Conservation (phyloP, 179 eudicot genomes). For the Beta corolliflora region DNA sequence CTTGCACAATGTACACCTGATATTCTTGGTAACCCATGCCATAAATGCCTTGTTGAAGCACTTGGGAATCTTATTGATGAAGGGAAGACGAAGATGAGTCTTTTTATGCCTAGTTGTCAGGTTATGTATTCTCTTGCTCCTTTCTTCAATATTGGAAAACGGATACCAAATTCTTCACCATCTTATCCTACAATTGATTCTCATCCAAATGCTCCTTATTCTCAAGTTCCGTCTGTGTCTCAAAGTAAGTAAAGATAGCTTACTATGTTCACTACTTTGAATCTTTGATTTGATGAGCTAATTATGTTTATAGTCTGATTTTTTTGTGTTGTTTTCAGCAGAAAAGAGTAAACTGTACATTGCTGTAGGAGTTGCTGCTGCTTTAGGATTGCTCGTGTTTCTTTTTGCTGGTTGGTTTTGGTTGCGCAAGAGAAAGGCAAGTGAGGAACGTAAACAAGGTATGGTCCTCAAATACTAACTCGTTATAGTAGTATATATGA, state of each 20-base stretch:
- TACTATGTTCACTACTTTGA: background rate
- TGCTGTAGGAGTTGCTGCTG: conserved; percentile 7
- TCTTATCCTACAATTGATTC: background rate
- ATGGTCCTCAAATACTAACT: too few relatives aligned
- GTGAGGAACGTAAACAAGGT: background rate
- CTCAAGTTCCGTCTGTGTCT: background rate
- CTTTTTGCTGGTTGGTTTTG: conserved; percentile 10
- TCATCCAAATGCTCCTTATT: background rate
- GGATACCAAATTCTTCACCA: background rate
- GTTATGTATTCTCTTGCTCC: conserved; percentile 22
- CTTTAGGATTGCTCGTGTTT: background rate
- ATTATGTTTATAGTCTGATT: background rate
- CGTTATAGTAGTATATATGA: too few relatives aligned
- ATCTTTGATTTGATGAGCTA: background rate
- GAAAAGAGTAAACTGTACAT: background rate
- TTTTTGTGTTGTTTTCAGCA: background rate
- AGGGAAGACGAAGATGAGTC: conserved; percentile 22
- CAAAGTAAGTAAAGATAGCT: background rate
- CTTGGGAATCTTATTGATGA: conserved; percentile 15
- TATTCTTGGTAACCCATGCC: conserved; percentile 20
- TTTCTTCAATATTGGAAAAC: background rate
- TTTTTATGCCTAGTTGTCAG: conserved; percentile 24
- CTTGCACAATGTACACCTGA: conserved; percentile 22
- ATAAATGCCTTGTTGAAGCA: conserved; percentile 12
- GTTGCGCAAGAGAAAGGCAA: background rate